Base-by-base conservation (phyloP, 2,329 filamentous ascomycete species). In the Penicillium sp. region DNA sequence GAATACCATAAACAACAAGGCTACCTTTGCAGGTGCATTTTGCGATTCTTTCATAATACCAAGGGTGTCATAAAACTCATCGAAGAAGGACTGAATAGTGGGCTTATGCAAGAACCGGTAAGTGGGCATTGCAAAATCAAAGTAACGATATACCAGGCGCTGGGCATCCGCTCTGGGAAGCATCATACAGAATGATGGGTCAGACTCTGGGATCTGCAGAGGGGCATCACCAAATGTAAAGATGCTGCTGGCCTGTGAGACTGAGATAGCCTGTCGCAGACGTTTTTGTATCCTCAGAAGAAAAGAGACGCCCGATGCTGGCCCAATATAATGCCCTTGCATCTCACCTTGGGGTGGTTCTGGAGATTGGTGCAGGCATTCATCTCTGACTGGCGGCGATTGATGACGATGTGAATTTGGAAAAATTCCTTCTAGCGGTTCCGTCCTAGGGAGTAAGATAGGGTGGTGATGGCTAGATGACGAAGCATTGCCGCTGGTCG, bases 61-160 rank as follows among this genome's bases (percentile, higher is more conserved):
- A 36, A 73, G 66, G 16, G 71, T 77, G 18, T 76, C 72, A 53
- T 82, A 81, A 36, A 81, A 77, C 21, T 79, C 75, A 10, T 72
- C 68, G 10, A 82, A 71, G 72, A 73, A 78, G 31, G 62, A 60
- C 50, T 77, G 67, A n/a, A 78, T 62, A 0, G 73, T 78, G 3
- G 70, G 73, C 8, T 70, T 67, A 56, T 80, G 77, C 18, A 80
- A 62, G 54, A 79, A 80, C 1, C 77, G 72, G 54, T 79, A 72
- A 0, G 76, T 79, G 2, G 77, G 72, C 60, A 76, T 73, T 4
- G 73, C 71, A 52, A 78, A 75, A 51, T 79, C 76, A 55, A 79
- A 78, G 54, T 79, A 80, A 37, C 67, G 60, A 16, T 67, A 58
- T 3, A 79, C 39, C 10, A 79, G 63, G 5, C 55, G 55, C 5